phyloP scores from a whole-genome alignment of 2,329 filamentous ascomycete species.

The Monilinia vaccinii-corymbosi region DNA sequence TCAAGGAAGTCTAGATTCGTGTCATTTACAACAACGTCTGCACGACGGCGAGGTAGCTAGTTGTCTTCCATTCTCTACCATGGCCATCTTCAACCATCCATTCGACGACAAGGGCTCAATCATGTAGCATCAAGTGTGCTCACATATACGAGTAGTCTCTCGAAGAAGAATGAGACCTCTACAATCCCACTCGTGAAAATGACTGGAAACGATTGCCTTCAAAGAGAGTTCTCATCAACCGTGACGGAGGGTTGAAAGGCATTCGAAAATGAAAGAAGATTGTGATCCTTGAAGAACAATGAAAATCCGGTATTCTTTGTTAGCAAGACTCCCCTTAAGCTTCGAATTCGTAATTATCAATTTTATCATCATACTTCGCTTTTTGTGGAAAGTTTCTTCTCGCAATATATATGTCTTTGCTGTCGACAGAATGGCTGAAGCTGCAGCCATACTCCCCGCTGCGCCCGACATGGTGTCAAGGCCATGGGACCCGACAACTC shows the following conservation, averaged over 20 bases:
- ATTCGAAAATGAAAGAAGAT: neutral
- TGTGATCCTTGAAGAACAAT: neutral
- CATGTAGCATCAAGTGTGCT: too few species aligned
- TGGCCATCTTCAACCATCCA: too few species aligned
- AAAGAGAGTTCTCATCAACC: neutral
- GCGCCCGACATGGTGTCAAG: neutral
- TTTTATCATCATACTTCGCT: too few species aligned
- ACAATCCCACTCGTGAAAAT: neutral
- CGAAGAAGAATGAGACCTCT: too few species aligned
- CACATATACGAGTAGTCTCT: too few species aligned
- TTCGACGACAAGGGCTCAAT: too few species aligned
- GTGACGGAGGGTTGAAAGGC: neutral
- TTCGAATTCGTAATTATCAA: neutral
- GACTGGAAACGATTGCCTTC: neutral
- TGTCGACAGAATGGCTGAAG: neutral
- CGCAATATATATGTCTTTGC: neutral
- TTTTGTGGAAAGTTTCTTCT: neutral
- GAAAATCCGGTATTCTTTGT: neutral
- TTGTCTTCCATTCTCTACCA: too few species aligned
- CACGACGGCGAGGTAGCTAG: too few species aligned
- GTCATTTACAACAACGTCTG: too few species aligned
- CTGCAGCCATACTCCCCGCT: neutral
- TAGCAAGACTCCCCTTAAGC: too few species aligned
- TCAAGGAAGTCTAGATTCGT: too few species aligned
- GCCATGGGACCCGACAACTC: constrained; percentile 3